phyloP scores from a whole-genome alignment of 352 stramenopile species.

The Globisporangium carolinianum region DNA sequence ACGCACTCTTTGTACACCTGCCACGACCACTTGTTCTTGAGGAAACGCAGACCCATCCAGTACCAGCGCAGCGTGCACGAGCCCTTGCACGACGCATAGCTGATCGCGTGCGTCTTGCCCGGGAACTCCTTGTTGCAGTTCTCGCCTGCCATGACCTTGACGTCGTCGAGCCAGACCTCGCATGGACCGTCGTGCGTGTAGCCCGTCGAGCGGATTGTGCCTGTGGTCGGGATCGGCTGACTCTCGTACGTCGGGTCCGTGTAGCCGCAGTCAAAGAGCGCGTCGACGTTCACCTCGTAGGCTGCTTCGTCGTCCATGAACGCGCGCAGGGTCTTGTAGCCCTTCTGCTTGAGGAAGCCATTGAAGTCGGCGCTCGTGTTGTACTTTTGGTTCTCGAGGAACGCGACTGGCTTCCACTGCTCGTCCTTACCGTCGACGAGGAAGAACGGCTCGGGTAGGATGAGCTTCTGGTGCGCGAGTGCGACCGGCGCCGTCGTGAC shows the following conservation, averaged over 20 bases:
- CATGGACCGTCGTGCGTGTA: constrained; percentile 45
- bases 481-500: background rate
- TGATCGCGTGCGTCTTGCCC: constrained; percentile 24
- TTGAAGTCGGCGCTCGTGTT: constrained; percentile 39
- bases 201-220: constrained; percentile 23
- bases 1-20: constrained; percentile 51
- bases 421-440: constrained; percentile 32
- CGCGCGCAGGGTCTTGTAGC: constrained; percentile 35
- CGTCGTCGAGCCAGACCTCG: constrained; percentile 33
- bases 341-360: constrained; percentile 27
- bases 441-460: constrained; percentile 42
- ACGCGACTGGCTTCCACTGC: constrained; percentile 26
- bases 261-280: constrained; percentile 47
- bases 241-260: constrained; percentile 33
- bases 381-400: constrained; percentile 42
- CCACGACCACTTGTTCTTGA: constrained; percentile 49
- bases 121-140: constrained; percentile 31
- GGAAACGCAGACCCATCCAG: constrained; percentile 30
- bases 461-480: constrained; percentile 34
- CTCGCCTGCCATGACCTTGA: constrained; percentile 21
- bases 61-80: constrained; percentile 35
- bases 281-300: constrained; percentile 42
- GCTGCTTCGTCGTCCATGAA: constrained; percentile 50
- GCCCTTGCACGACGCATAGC: constrained; percentile 30
- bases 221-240: constrained; percentile 38